A percentile compares a stretch with the other conserved stretches of the same genome.
Evolutionary conservation across 2,329 filamentous ascomycete species (phyloP).

Genomic region (Raffaelea arxii): DNA sequence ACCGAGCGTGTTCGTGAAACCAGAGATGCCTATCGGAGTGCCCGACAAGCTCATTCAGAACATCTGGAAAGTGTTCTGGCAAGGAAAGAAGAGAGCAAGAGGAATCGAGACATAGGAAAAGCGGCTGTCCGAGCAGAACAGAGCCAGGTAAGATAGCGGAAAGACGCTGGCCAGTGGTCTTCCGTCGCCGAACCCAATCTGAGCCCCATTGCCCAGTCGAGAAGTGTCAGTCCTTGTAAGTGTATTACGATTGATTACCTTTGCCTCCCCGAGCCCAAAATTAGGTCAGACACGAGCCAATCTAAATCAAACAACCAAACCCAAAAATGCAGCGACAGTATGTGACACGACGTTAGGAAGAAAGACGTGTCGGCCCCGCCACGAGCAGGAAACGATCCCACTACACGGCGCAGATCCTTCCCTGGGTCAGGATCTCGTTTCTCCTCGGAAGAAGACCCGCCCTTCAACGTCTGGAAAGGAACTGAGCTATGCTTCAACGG

Average conservation of each 20-base stretch:
- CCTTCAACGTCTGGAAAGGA: slow-evolving; percentile 8
- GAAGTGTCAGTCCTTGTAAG: slow-evolving; percentile 11
- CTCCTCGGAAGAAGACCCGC: neutral
- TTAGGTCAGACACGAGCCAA: neutral
- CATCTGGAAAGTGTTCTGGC: slow-evolving; percentile 12
- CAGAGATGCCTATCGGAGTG: slow-evolving; percentile 24
- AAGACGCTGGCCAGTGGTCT: slow-evolving; percentile 38
- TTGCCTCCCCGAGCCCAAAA: too few species aligned
- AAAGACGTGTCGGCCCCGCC: neutral
- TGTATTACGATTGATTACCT: neutral
- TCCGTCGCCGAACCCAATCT: slow-evolving; percentile 38
- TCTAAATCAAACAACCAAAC: neutral
- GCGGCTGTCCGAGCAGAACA: slow-evolving; percentile 23
- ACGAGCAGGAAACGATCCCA: neutral
- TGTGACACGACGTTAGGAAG: neutral
- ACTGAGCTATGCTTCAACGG: slow-evolving; percentile 18
- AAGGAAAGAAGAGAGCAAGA: slow-evolving; percentile 28
- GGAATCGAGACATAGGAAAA: slow-evolving; percentile 33
- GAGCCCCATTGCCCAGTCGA: slow-evolving; percentile 38
- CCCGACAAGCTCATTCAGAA: slow-evolving; percentile 35
- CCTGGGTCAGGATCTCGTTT: too few species aligned
- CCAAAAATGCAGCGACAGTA: neutral
- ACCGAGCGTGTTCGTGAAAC: slow-evolving; percentile 23
- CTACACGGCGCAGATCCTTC: neutral
- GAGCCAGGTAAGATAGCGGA: slow-evolving; percentile 31